These are phyloP conservation scores for Solanum paucissectum DNA, from an alignment of 257 asterid species.

Conservation along the genomic window DNA sequence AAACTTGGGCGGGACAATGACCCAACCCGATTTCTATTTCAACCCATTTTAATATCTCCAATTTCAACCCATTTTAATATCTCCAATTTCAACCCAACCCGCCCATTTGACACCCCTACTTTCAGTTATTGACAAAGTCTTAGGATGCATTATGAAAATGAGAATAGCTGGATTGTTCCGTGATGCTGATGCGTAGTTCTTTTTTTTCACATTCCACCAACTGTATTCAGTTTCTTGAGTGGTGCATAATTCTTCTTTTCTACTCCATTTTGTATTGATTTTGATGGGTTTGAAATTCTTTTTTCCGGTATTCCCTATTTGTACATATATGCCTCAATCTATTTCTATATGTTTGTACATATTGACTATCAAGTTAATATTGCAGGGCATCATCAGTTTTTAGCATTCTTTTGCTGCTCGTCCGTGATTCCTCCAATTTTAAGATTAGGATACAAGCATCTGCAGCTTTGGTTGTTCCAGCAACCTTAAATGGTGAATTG, in stretches of 20 bases:
- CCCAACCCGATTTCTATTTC: not conserved
- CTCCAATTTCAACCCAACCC: not conserved
- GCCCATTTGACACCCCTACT: not conserved
- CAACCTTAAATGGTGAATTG: constrained; percentile 49
- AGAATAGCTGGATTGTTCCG: not conserved
- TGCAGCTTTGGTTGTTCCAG: constrained; percentile 97
- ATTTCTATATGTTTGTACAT: not conserved
- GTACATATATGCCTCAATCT: not conserved
- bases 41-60: not conserved
- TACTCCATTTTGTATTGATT: not conserved
- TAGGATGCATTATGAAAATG: not conserved
- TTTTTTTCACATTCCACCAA: not conserved
- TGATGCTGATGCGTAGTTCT: not conserved
- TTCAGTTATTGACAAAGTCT: not conserved
- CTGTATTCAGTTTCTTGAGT: not conserved
- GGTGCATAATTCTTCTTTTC: not conserved
- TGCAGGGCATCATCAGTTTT: constrained; percentile 88
- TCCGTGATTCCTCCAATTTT: constrained; percentile 86
- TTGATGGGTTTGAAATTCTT: not conserved
- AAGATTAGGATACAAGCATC: constrained; percentile 97
- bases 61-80: too few relatives aligned
- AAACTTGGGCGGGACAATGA: not conserved
- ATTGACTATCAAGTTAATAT: not conserved
- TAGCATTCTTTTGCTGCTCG: constrained; percentile 71
- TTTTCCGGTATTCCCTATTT: not conserved